phyloP scores from a whole-genome alignment of 2,329 filamentous ascomycete genomes.

The Cadophora luteo-olivacea region DNA sequence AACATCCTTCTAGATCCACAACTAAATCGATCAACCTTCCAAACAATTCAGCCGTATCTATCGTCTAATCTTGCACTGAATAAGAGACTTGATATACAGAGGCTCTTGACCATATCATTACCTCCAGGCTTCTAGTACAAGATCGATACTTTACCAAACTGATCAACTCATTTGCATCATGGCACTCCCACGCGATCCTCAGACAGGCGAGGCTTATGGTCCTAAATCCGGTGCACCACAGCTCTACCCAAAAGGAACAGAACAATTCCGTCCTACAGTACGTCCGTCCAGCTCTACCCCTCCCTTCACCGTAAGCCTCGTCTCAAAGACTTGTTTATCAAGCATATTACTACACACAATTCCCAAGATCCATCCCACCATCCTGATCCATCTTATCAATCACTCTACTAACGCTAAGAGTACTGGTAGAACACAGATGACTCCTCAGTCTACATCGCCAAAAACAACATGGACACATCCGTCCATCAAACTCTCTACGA shows the following conservation, averaged over 20 bases:
- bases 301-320: not conserved
- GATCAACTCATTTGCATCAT: slow-evolving; percentile 2
- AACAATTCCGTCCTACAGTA: slow-evolving; percentile 27
- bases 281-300: not conserved
- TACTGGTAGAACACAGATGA: slow-evolving; percentile 25
- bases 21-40: not conserved
- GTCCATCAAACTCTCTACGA: slow-evolving; percentile 36
- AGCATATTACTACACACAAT: not conserved
- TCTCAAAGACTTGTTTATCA: not conserved
- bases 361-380: not conserved
- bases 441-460: slow-evolving; percentile 24
- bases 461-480: slow-evolving; percentile 41
- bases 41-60: not conserved
- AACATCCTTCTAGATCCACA: not conserved
- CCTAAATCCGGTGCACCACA: slow-evolving; percentile 19
- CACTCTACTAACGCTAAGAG: not conserved
- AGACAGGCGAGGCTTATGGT: slow-evolving; percentile 20
- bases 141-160: not conserved
- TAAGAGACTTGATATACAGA: no score
- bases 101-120: no score
- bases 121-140: no score
- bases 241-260: slow-evolving; percentile 20
- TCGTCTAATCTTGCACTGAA: no score
- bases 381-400: not conserved
- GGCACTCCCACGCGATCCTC: slow-evolving; percentile 21